Evolutionary conservation across 768 basidiomycete genomes (phyloP).

Genomic region (Tephrocybe sp.): DNA sequence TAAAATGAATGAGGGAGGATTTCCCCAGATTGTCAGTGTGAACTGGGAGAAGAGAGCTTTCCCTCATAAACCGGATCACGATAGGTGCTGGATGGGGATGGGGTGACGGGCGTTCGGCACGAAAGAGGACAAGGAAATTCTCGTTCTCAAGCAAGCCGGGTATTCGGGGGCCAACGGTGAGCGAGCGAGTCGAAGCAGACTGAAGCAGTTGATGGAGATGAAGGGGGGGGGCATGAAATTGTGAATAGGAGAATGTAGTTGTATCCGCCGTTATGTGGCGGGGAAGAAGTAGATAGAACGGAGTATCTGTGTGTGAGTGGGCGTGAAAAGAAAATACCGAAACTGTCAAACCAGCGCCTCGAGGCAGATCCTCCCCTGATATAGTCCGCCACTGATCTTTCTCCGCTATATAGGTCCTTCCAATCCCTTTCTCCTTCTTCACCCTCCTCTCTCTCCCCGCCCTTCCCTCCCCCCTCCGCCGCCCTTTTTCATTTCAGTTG

Average conservation of each 20-base stretch:
- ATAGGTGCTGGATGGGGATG: constrained; percentile 29
- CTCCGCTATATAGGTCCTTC: constrained; percentile 25
- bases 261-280: constrained; percentile 10
- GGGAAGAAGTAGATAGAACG: constrained; percentile 12
- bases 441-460: constrained; percentile 19
- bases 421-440: constrained; percentile 24
- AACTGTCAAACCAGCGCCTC: constrained; percentile 18
- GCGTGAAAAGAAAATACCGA: constrained; percentile 21
- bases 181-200: background rate
- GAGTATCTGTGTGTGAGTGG: constrained; percentile 13
- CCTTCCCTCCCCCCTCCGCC: constrained; percentile 34
- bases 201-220: constrained; percentile 13
- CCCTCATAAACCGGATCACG: constrained; percentile 47
- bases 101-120: constrained; percentile 21
- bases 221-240: constrained; percentile 9
- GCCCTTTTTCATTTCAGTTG: constrained; percentile 41
- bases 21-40: constrained; percentile 7
- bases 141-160: constrained; percentile 14
- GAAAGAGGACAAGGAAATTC: constrained; percentile 12
- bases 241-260: constrained; percentile 1
- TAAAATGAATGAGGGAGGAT: constrained; percentile 13
- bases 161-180: background rate
- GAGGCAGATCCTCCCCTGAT: constrained; percentile 22
- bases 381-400: constrained; percentile 17
- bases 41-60: background rate